Base-by-base conservation (phyloP, 148 eudicot genomes). In the Amaranthus hypochondriacus region DNA sequence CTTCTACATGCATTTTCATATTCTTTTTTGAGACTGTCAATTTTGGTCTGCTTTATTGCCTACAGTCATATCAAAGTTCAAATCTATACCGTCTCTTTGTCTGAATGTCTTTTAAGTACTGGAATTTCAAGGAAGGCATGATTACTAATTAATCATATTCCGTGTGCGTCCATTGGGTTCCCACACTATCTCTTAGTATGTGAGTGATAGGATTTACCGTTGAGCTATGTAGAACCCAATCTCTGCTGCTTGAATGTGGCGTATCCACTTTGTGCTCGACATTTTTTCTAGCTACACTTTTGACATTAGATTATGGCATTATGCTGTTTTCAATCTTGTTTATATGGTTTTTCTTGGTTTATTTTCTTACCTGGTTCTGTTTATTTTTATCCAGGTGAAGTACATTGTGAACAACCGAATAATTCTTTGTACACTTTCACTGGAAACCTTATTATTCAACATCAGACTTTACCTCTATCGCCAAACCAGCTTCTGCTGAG, bases 401-500 rank as follows among this genome's bases (percentile, higher is more conserved):
- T 95, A 73, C 89, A 90, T 63, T 95, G 99, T 77, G 99, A 95
- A 80, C 97, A 95, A 78, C 97, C 99, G 72, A 95, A 95, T 79
- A 95, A 95, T 86, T 95, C 99, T 7, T 83, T 95, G 78, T 95
- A 95, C 82, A 95, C 99, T 14, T 92, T 88, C 79, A 92, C 97
- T 76, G 99, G 99, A 49, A 95, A 95, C 83, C 87, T 95, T 84
- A 87, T 90, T 66, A 75, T 87, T 73, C 84, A 95, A 62, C 81
- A 87, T 83, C 99, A 95, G 80, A 95, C 92, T 13, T 74, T 95
- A 78, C 96, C 99, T 63, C 86, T 95, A 55, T 84, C 88, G 75
- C 99, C 99, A 69, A 95, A 90, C 79, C 99, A 92, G 83, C 88
- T 95, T 81, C 81, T 95, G 74, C 77, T 95, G 80, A 88, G 99